These are phyloP conservation scores for Chenopodium formosanum DNA, from an alignment of 148 eudicot genomes.

Conservation along the genomic window DNA sequence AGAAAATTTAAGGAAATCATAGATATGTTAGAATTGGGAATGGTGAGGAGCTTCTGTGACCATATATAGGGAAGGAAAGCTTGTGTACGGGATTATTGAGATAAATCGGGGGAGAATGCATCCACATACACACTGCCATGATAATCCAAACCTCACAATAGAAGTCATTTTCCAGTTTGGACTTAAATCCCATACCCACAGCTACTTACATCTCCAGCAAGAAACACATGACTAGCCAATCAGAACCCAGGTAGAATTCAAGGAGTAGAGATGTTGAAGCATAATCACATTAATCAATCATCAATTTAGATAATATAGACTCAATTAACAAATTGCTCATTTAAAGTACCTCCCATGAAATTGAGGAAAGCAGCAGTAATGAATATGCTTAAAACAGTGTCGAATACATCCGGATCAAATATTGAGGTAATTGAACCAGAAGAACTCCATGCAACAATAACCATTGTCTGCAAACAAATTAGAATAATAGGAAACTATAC, in stretches of 20 bases:
- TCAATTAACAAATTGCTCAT: neutral
- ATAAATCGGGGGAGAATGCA: neutral
- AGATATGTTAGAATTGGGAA: too few relatives aligned
- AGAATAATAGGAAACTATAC: conserved; percentile 1
- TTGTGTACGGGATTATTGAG: too few relatives aligned
- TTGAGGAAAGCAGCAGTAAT: conserved; percentile 85
- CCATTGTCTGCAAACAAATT: conserved; percentile 68
- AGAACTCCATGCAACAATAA: conserved; percentile 86
- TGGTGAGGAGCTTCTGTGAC: too few relatives aligned
- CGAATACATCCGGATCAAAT: conserved; percentile 59
- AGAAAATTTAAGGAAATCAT: too few relatives aligned
- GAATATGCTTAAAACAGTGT: conserved; percentile 82
- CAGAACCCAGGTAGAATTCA: neutral
- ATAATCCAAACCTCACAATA: neutral
- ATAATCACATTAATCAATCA: neutral
- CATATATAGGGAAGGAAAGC: too few relatives aligned
- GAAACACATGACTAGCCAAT: neutral
- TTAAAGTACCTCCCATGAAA: conserved; percentile 71
- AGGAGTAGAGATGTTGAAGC: neutral
- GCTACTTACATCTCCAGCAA: neutral
- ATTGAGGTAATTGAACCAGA: conserved; percentile 57
- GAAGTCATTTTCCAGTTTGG: neutral
- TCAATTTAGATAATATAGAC: neutral
- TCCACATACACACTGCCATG: neutral
- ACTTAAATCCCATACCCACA: neutral